phyloP scores from a whole-genome alignment of 2,329 filamentous ascomycete species.

The Beauveria bassiana region DNA sequence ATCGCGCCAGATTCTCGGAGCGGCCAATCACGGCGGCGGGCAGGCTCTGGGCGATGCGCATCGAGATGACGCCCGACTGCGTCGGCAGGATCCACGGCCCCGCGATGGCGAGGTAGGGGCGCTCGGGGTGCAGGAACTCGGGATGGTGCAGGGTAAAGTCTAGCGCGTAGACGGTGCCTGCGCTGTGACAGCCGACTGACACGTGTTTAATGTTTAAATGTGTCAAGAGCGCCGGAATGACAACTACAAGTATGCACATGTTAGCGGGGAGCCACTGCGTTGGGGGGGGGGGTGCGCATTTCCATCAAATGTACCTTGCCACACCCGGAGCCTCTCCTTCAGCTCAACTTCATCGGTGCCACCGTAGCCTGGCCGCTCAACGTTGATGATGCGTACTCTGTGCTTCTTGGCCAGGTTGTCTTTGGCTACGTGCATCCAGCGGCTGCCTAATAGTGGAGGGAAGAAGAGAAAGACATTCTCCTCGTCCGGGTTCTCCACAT shows the following conservation, averaged over 20 bases:
- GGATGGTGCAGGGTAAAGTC: constrained; percentile 24
- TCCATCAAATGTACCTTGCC: constrained; percentile 18
- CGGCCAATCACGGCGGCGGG: constrained; percentile 16
- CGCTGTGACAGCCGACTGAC: constrained; percentile 22
- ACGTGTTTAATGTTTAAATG: constrained; percentile 26
- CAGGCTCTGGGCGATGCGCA: constrained; percentile 17
- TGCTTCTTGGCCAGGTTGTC: constrained; percentile 24
- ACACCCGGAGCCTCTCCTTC: constrained; percentile 18
- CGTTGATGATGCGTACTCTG: constrained; percentile 24
- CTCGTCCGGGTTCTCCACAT: constrained; percentile 17
- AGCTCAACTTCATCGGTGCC: constrained; percentile 22
- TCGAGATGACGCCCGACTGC: constrained; percentile 17
- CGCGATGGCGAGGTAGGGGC: constrained; percentile 21
- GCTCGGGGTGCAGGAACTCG: constrained; percentile 18
- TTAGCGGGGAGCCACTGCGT: neutral
- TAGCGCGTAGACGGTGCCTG: constrained; percentile 24
- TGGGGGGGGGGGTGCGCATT: neutral
- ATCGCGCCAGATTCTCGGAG: constrained; percentile 16
- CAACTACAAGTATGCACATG: constrained; percentile 13
- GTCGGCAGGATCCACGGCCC: constrained; percentile 25
- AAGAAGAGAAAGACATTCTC: constrained; percentile 24
- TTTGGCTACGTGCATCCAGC: constrained; percentile 24
- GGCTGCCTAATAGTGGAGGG: constrained; percentile 21
- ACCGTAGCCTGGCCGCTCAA: constrained; percentile 29
- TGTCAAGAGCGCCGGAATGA: constrained; percentile 23